Base-by-base conservation (phyloP, 176 grass and related monocot species). In the Miscanthus lutarioriparius region DNA sequence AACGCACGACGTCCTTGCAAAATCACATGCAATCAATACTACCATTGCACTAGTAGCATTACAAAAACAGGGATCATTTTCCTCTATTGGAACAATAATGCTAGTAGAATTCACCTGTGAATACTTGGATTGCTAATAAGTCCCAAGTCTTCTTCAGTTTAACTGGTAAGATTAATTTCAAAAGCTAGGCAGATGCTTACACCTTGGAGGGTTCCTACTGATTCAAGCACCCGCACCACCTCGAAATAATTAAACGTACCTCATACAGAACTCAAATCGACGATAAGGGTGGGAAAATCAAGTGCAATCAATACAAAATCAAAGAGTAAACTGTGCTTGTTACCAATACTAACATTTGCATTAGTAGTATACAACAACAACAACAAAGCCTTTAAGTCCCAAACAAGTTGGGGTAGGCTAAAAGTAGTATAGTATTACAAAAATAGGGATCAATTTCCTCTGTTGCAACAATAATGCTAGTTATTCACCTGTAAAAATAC, bases 261-360 rank as follows among this genome's bases (percentile, higher is more conserved):
- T 56, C 53, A 56, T 56, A 22, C 19, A 0, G 53, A 56, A 56
- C 20, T 56, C 19, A 56, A 56, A 56, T 9, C 20, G 20, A 56
- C 1, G 7, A 56, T 8, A 56, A 56, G 53, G 53, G 20, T 56
- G 53, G 45, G 45, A 48, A 41, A 35, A 85, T 56, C 79, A 28
- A n/a, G 44, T 32, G 32, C 48, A 68, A 79, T 79, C 59, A 79
- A 62, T 73, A 67, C 61, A 23, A 63, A 79, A 86, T 83, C 68
- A 74, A 75, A 83, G 44, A 86, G 71, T 30, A 53, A 22, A 17
- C 47, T 79, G 37, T 40, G 43, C 16, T 77, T 56, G 64, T 53
- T 77, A 86, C 33, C 41, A 47, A 25, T 44, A 20, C 72, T 68
- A 3, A 67, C 10, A 16, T 25, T 53, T n/a, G 44, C 4, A 35